Base-by-base conservation (phyloP, 495 filamentous ascomycete genomes). In the Annulohypoxylon maeteangense region DNA sequence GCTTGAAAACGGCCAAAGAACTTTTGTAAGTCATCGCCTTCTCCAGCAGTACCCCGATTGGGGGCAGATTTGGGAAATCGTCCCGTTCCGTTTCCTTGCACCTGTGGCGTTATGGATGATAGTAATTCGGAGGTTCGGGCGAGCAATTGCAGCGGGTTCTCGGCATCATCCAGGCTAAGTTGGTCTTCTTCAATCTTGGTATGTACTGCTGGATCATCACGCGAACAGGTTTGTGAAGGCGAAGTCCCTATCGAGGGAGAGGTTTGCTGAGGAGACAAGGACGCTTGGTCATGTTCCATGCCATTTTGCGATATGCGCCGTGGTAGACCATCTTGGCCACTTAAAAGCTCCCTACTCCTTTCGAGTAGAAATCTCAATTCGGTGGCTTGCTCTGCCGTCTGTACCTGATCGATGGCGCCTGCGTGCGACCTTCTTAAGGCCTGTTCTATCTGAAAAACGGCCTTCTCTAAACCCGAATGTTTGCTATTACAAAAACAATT, bases 371-470 rank as follows among this genome's bases (percentile, higher is more conserved):
- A 84, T 67, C 88, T 85, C 20, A 91, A 77, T 55, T 86, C 84
- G 6, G 81, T 79, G 16, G 90, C 83, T 38, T 87, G 81, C 38
- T 86, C 89, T 14, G 84, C 80, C 58, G 83, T 85, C 68, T 88
- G 85, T 20, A 82, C 78, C 16, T 82, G 80, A 16, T 82, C 77
- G 27, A 73, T 57, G 1, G 74, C 74, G 65, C 84, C 82, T 8
- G 82, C 76, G 54, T 82, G 87, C 0, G 87, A 87, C n/a, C 86
- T 84, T 70, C 89, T 87, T 48, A 92, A 85, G 12, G 89, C 90
- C 74, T 92, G 88, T 69, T 92, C 89, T 51, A 92, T 90, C 72
- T 91, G 90, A 72, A 90, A 87, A 25, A 92, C 83, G 0, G 90
- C 90, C 76, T 91, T 92, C 62, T 91, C 90, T 56, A 92, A 76